A percentile compares a stretch with the other conserved stretches of the same genome.
These are phyloP conservation scores for Leishmania braziliensis DNA, from an alignment of 208 protist genomes.

Conservation along the genomic window DNA sequence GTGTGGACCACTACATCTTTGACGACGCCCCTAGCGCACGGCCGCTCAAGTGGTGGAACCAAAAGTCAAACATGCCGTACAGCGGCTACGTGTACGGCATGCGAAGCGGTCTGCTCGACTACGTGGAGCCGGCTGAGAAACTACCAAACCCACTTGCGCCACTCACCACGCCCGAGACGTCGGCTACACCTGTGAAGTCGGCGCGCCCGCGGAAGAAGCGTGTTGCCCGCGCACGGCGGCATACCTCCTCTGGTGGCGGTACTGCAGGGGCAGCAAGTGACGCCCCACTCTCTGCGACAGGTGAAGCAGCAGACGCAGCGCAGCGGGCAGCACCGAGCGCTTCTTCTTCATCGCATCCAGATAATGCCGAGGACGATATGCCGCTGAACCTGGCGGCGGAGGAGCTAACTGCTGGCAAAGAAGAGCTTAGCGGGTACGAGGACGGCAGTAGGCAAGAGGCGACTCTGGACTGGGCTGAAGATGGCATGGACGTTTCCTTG, in stretches of 20 bases:
- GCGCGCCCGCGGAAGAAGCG: conserved; percentile 4
- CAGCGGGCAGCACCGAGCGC: not conserved
- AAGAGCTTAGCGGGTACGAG: conserved; percentile 14
- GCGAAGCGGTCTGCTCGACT: conserved; percentile 70
- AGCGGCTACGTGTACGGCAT: conserved; percentile 83
- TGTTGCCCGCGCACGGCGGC: not conserved
- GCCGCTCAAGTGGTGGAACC: conserved; percentile 90
- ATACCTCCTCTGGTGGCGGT: not conserved
- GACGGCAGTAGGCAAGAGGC: conserved; percentile 6
- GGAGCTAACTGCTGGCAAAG: conserved; percentile 8
- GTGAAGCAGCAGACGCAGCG: not conserved
- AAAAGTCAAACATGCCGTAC: conserved; percentile 91
- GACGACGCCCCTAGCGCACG: conserved; percentile 80
- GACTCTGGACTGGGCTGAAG: conserved; percentile 13
- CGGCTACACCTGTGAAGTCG: conserved; percentile 3
- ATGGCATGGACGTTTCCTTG: conserved; percentile 12
- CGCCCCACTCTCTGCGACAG: not conserved
- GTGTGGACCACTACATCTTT: conserved; percentile 86
- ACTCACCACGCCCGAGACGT: not conserved
- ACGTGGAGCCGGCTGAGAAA: conserved; percentile 53
- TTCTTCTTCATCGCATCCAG: not conserved
- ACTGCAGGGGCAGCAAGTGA: not conserved
- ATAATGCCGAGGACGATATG: not conserved
- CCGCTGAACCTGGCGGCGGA: conserved; percentile 8
- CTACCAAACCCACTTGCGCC: conserved; percentile 69